These are phyloP conservation scores for Salmacisia buchloeana DNA, from an alignment of 1,284 basidiomycete genomes.

Conservation along the genomic window DNA sequence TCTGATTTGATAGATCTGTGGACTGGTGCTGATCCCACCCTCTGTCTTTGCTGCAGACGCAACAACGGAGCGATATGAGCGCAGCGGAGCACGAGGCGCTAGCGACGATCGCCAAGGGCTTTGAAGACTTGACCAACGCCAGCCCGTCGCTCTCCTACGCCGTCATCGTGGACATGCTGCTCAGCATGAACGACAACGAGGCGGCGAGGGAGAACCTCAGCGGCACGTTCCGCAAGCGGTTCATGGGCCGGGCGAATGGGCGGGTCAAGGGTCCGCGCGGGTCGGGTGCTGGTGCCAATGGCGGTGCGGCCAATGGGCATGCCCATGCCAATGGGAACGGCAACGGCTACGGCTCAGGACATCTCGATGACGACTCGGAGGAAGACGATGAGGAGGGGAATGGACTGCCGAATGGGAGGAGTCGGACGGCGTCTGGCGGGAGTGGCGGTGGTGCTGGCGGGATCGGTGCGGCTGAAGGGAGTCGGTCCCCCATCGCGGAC, in stretches of 20 bases:
- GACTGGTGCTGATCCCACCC: conserved; percentile 29
- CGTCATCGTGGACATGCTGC: conserved; percentile 78
- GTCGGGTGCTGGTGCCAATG: too few relatives aligned
- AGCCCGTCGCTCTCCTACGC: conserved; percentile 80
- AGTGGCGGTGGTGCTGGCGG: too few relatives aligned
- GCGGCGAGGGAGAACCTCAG: conserved; percentile 26
- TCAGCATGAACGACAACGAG: conserved; percentile 66
- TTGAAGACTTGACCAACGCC: conserved; percentile 70
- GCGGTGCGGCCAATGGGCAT: too few relatives aligned
- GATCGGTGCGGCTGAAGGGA: conserved; percentile 20
- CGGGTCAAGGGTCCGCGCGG: background rate
- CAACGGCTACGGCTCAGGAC: conserved; percentile 12
- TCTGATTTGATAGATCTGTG: conserved; percentile 20
- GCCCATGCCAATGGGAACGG: background rate
- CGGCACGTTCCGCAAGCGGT: conserved; percentile 29
- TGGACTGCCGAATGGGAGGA: conserved; percentile 14
- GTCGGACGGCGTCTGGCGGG: background rate
- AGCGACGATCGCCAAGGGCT: conserved; percentile 81
- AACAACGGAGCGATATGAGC: conserved; percentile 64
- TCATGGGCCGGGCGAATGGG: conserved; percentile 15
- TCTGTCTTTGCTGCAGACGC: conserved; percentile 3
- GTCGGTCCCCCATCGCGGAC: conserved; percentile 73
- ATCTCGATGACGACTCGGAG: conserved; percentile 52
- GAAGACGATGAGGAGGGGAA: conserved; percentile 9
- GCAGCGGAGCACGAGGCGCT: conserved; percentile 80